Base-by-base conservation (phyloP, 2,329 filamentous ascomycete species). In the Cytospora piceae region DNA sequence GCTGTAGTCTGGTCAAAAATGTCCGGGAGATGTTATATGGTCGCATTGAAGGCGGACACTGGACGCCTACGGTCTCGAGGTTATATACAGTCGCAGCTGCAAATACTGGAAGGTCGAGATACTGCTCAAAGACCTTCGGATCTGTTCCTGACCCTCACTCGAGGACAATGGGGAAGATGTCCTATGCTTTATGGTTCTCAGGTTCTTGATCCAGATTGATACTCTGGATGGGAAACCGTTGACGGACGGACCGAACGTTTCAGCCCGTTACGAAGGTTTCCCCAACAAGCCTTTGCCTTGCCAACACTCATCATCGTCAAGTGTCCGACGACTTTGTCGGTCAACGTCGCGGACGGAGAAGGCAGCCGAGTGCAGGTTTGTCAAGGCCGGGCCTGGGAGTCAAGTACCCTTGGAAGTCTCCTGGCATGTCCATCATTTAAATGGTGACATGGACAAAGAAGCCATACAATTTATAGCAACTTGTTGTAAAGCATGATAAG, bases 91-190 rank as follows among this genome's bases (percentile, higher is more conserved):
- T n/a, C n/a, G n/a, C n/a, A n/a, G n/a, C n/a, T n/a, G n/a, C n/a
- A n/a, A n/a, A n/a, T n/a, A n/a, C n/a, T n/a, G n/a, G n/a, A n/a
- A n/a, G n/a, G n/a, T n/a, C n/a, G n/a, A n/a, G n/a, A n/a, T n/a
- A n/a, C n/a, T n/a, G n/a, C n/a, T n/a, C n/a, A n/a, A n/a, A n/a
- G n/a, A n/a, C n/a, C n/a, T n/a, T n/a, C n/a, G n/a, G n/a, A n/a
- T n/a, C n/a, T 46, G 59, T 62, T 55, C 34, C 20, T 27, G 12
- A 31, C 17, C n/a, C n/a, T 49, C 8, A n/a, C 59, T 55, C 27
- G 37, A 34, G 39, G 32, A 62, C 52, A 34, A 55, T 56, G 20
- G 9, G 22, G 14, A 12, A 22, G 5, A 2, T 42, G 34, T n/a
- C 20, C 42, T 34, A 55, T 15, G 24, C 34, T 55, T 49, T 55